These are phyloP conservation scores for Tetrahymena elliotti DNA, from an alignment of 73 alveolate genomes.

Conservation along the genomic window DNA sequence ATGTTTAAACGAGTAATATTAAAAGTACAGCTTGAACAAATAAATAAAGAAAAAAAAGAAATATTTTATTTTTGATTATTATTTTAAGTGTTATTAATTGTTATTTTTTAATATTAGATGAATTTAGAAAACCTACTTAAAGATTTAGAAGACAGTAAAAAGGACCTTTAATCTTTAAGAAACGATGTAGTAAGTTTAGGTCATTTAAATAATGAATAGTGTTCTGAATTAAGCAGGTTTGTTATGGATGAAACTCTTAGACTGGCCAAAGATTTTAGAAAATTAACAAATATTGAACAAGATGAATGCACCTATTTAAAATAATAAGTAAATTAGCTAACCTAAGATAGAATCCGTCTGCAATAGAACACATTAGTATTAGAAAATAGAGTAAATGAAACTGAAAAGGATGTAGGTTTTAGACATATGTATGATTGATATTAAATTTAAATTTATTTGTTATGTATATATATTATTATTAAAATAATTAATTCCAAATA, in stretches of 20 bases:
- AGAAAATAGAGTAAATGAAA: neutral
- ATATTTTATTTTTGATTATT: neutral
- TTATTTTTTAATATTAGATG: neutral
- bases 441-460: neutral
- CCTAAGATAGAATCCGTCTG: neutral
- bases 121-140: neutral
- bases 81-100: neutral
- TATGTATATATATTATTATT: neutral
- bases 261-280: neutral
- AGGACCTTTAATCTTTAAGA: neutral
- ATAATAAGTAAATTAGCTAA: neutral
- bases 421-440: neutral
- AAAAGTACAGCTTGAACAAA: no score
- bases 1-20: no score
- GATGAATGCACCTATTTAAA: neutral
- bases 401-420: neutral
- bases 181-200: neutral
- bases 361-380: neutral
- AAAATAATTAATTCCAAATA: no score
- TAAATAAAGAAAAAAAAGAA: neutral
- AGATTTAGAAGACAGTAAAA: neutral
- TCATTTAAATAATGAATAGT: neutral
- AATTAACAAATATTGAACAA: neutral
- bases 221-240: neutral
- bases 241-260: neutral